phyloP scores from a whole-genome alignment of 75 land plant species.

The Selaginella tamariscina region DNA sequence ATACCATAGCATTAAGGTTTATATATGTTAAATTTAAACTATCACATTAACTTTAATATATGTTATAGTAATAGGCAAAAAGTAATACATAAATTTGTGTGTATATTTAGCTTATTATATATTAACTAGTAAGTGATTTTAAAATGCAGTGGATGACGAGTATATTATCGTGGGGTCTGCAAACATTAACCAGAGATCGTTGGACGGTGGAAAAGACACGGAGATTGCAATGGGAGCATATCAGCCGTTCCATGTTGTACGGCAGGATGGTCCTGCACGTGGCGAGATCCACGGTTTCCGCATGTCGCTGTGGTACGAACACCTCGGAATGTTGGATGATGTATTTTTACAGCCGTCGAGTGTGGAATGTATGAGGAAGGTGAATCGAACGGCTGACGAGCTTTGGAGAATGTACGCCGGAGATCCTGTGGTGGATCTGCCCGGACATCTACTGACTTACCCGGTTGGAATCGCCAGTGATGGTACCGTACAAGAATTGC shows the following conservation, averaged over 20 bases:
- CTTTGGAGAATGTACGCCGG: constrained; percentile 31
- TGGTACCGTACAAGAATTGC: constrained; percentile 50
- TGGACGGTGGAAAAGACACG: constrained; percentile 6
- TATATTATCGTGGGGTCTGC: constrained; percentile 7
- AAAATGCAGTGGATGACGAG: constrained; percentile 7
- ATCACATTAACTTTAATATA: neutral
- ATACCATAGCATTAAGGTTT: no score
- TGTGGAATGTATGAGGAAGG: constrained; percentile 25
- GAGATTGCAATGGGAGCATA: constrained; percentile 10
- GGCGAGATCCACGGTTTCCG: constrained; percentile 13
- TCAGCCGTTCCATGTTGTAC: neutral
- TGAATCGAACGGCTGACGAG: constrained; percentile 27
- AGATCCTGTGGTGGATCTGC: constrained; percentile 19
- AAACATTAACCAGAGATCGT: constrained; percentile 4
- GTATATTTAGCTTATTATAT: no score
- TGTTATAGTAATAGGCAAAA: neutral
- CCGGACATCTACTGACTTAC: constrained; percentile 42
- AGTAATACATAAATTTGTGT: no score
- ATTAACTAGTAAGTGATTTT: neutral
- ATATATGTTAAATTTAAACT: neutral
- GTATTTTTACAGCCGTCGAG: neutral
- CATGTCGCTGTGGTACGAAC: constrained; percentile 9
- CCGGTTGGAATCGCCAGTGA: constrained; percentile 48
- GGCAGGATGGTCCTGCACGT: neutral
- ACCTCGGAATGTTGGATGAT: neutral